Evolutionary conservation across 2,329 filamentous ascomycete species (phyloP).

Genomic region (Penicillium corylophilum): DNA sequence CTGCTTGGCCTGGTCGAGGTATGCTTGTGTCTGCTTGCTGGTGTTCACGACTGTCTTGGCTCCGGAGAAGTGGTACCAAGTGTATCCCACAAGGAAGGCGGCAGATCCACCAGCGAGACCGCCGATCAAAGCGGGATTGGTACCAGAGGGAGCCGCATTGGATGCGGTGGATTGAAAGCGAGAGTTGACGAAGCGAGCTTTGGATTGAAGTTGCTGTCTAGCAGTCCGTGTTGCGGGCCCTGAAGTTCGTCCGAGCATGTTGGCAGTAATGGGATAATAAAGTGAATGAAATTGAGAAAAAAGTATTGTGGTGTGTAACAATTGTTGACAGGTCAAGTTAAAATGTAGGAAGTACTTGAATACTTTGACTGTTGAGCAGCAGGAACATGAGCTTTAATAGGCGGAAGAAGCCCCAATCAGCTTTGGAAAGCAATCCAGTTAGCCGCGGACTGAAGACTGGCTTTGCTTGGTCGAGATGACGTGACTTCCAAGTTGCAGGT

Average conservation of each 20-base stretch:
- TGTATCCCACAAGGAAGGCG: conserved; percentile 50
- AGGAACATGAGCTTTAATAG: too few relatives aligned
- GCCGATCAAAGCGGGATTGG: conserved; percentile 42
- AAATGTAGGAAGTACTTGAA: too few relatives aligned
- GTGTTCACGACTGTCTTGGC: conserved; percentile 50
- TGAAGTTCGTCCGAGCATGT: conserved; percentile 5
- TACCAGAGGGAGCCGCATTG: conserved; percentile 20
- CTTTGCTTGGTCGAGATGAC: too few relatives aligned
- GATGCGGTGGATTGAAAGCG: conserved; percentile 32
- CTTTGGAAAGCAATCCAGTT: too few relatives aligned
- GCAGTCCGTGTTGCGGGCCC: neutral
- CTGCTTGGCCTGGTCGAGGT: conserved; percentile 60
- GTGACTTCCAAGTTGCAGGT: too few relatives aligned
- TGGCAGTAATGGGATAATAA: too few relatives aligned
- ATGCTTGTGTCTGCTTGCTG: conserved; percentile 57
- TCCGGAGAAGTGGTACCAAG: conserved; percentile 56
- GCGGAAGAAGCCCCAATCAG: too few relatives aligned
- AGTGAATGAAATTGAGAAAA: too few relatives aligned
- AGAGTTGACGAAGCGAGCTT: conserved; percentile 12
- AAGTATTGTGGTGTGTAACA: too few relatives aligned
- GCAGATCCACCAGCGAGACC: conserved; percentile 52
- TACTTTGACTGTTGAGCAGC: too few relatives aligned
- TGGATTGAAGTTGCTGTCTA: conserved; percentile 7
- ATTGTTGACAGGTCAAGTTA: too few relatives aligned
- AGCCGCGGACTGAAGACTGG: too few relatives aligned